Evolutionary conservation across 441 rosid species (phyloP).

Genomic region (Biscutella laevigata): DNA sequence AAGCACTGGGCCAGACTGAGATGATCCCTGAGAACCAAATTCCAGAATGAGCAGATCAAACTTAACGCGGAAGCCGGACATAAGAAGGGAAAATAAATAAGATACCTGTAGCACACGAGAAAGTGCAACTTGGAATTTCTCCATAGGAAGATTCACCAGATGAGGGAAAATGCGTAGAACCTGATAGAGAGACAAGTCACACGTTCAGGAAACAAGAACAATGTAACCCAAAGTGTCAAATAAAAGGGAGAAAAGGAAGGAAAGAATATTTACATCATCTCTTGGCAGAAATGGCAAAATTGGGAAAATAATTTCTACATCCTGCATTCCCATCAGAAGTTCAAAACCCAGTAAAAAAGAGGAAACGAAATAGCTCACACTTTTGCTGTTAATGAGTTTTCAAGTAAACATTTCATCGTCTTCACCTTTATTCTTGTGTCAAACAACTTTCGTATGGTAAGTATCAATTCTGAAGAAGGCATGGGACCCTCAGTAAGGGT

Average conservation of each 20-base stretch:
- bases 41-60: constrained; percentile 16
- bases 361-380: constrained; percentile 22
- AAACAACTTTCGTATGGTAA: constrained; percentile 68
- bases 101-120: constrained; percentile 71
- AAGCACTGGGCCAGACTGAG: constrained; percentile 61
- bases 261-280: constrained; percentile 55
- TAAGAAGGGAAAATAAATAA: constrained; percentile 1
- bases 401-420: constrained; percentile 2
- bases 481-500: constrained; percentile 74
- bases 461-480: constrained; percentile 79
- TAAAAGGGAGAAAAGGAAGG: background rate
- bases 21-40: constrained; percentile 50
- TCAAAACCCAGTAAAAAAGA: constrained; percentile 20
- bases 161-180: constrained; percentile 60
- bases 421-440: constrained; percentile 87
- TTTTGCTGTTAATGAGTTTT: constrained; percentile 16
- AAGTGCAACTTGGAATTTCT: constrained; percentile 79
- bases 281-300: constrained; percentile 74
- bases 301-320: constrained; percentile 81
- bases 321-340: constrained; percentile 45
- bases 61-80: constrained; percentile 1
- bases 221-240: constrained; percentile 1
- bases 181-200: constrained; percentile 31
- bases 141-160: constrained; percentile 76
- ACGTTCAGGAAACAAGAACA: constrained; percentile 1